Conservation (phyloP, 2,329 filamentous ascomycete species). For the Daldinia sp. region DNA sequence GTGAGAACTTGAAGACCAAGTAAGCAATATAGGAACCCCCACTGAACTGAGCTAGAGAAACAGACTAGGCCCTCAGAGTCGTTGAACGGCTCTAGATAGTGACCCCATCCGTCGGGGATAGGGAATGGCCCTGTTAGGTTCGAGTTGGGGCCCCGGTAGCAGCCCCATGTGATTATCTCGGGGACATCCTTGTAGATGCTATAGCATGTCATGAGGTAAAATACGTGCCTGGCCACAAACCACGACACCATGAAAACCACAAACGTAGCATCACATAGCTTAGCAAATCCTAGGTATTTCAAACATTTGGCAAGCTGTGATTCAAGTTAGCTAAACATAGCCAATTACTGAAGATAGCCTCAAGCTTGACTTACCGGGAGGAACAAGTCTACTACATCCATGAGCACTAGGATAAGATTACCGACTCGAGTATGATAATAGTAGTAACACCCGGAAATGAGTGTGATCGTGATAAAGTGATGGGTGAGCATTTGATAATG, state of each 20-base stretch:
- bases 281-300: constrained; percentile 85
- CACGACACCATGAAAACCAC: constrained; percentile 87
- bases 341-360: not conserved
- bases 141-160: constrained; percentile 72
- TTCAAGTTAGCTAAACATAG: constrained; percentile 23
- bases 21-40: constrained; percentile 81
- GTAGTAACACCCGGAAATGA: constrained; percentile 85
- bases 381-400: constrained; percentile 93
- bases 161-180: constrained; percentile 72
- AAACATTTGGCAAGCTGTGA: constrained; percentile 86
- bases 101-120: constrained; percentile 65
- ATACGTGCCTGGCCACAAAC: constrained; percentile 84
- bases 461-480: constrained; percentile 86
- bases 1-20: constrained; percentile 83
- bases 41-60: constrained; percentile 80
- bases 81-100: constrained; percentile 80
- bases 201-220: constrained; percentile 84
- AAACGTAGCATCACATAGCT: constrained; percentile 84
- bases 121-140: constrained; percentile 67
- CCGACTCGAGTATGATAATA: constrained; percentile 90
- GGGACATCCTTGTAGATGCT: constrained; percentile 79
- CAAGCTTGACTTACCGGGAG: constrained; percentile 74
- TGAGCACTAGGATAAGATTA: constrained; percentile 87
- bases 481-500: constrained; percentile 96
- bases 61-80: constrained; percentile 80